phyloP scores from a whole-genome alignment of 805 yeast genomes.

The Yarrowia yakushimensis region DNA sequence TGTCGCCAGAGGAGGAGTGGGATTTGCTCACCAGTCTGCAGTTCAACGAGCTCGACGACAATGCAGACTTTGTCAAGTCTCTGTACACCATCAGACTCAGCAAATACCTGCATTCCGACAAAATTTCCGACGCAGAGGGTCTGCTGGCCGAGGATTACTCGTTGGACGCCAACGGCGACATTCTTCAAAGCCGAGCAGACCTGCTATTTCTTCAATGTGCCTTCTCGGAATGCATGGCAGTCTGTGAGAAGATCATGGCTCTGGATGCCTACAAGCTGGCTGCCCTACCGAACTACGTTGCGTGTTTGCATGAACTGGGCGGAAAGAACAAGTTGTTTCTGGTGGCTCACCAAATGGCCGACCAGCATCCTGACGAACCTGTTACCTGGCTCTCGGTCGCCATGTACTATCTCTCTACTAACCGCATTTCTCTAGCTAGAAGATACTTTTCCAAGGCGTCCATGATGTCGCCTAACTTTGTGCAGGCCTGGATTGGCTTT shows the following conservation, averaged over 20 bases:
- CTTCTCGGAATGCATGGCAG: constrained; percentile 66
- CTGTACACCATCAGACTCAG: constrained; percentile 73
- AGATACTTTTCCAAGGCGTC: constrained; percentile 87
- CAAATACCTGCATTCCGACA: constrained; percentile 57
- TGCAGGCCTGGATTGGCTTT: constrained; percentile 97
- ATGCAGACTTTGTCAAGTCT: constrained; percentile 72
- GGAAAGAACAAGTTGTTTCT: constrained; percentile 76
- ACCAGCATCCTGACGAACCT: constrained; percentile 72
- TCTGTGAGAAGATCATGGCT: constrained; percentile 56
- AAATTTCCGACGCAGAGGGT: constrained; percentile 62
- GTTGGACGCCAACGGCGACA: constrained; percentile 64
- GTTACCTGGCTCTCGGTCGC: constrained; percentile 93
- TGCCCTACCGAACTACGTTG: constrained; percentile 71
- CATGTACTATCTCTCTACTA: constrained; percentile 74
- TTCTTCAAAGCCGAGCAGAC: constrained; percentile 66
- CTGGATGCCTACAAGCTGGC: constrained; percentile 67
- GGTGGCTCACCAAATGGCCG: constrained; percentile 81
- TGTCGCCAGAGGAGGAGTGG: constrained; percentile 87
- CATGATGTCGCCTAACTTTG: constrained; percentile 79
- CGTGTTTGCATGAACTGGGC: constrained; percentile 81
- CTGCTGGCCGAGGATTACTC: constrained; percentile 68
- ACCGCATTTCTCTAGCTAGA: constrained; percentile 76
- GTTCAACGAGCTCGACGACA: constrained; percentile 68
- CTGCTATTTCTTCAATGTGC: constrained; percentile 68
- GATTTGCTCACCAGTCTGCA: constrained; percentile 61